Evolutionary conservation across 129 eudicot genomes (phyloP), one percentile per base, ranked within the genome.

Genomic region (Saposhnikovia divaricata): DNA sequence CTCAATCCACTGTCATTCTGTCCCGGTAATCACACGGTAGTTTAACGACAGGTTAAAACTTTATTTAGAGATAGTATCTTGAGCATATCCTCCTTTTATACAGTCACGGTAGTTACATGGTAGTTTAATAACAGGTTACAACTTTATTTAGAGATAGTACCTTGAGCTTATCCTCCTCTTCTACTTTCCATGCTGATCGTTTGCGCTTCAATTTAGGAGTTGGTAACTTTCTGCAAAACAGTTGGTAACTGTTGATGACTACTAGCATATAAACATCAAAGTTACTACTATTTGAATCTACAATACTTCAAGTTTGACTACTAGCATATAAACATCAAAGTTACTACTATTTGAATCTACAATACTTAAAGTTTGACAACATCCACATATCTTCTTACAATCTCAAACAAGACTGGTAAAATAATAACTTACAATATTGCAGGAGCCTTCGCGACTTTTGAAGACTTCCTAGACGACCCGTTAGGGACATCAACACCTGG

Each of bases 81-180:
- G 48, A 93, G 89, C 89, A 82, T 89, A 9, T 90, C 87, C 81
- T 83, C 50, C 50, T 46, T 16, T 10, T 46, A 46, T 3, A 43
- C 50, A 1, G 15, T 10, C 50, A 2, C 34, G 1, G 34, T 25
- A 61, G 28, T 61, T 61, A 61, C 37, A 61, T 12, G 34, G 69
- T n/a, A 61, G 15, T 61, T 10, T 11, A 9, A 23, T n/a, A 61
- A 61, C 34, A n/a, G 15, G 11, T 25, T 9, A 73, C 9, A 23
- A 40, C 0, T 73, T 10, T 23, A 42, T 43, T 43, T 23, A 73
- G 16, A 40, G 77, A 73, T 9, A 18, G 53, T 77, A 92, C 96
- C 97, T 81, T 85, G 59, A 93, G 89, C 89, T 78, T 87, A 9
- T 90, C 86, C 81, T 83, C 96, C 89, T 93, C 96, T 78, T 89